Percentiles rank a stretch among this genome's conserved stretches.
phyloP scores from a whole-genome alignment of 768 basidiomycete genomes.

The Ramaria sp. region DNA sequence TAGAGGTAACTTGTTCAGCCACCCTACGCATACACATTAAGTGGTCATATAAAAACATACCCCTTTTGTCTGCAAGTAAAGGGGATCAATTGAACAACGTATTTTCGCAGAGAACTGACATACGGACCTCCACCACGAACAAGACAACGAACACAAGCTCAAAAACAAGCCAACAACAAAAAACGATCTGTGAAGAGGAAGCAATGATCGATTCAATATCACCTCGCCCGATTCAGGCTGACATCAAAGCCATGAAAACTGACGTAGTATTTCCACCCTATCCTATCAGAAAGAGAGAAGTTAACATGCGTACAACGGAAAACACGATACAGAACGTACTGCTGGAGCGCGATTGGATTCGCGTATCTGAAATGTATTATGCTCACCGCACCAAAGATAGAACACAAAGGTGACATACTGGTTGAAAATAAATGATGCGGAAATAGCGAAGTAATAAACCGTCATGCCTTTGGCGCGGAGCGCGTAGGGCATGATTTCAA shows the following conservation, averaged over 20 bases:
- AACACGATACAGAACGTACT: conserved; percentile 7
- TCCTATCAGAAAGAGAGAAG: neutral
- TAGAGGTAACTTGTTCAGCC: neutral
- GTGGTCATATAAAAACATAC: neutral
- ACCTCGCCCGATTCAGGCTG: neutral
- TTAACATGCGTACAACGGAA: neutral
- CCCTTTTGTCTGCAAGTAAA: conserved; percentile 1
- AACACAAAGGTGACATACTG: conserved; percentile 21
- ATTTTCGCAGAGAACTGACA: neutral
- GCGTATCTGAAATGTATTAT: conserved; percentile 17
- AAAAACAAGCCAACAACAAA: conserved; percentile 7
- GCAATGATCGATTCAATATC: conserved; percentile 3
- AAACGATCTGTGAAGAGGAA: neutral
- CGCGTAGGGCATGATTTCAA: conserved; percentile 32
- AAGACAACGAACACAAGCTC: conserved; percentile 6
- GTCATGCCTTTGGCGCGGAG: conserved; percentile 30
- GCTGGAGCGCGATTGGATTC: conserved; percentile 26
- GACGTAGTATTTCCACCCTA: conserved; percentile 12
- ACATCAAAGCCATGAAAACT: neutral
- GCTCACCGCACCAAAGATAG: neutral
- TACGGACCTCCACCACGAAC: conserved; percentile 1
- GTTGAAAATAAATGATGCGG: conserved; percentile 32
- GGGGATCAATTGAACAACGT: neutral
- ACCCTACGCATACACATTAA: neutral
- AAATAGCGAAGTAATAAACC: conserved; percentile 29